phyloP scores from a whole-genome alignment of 306 rosid species.

The Purshia tridentata region DNA sequence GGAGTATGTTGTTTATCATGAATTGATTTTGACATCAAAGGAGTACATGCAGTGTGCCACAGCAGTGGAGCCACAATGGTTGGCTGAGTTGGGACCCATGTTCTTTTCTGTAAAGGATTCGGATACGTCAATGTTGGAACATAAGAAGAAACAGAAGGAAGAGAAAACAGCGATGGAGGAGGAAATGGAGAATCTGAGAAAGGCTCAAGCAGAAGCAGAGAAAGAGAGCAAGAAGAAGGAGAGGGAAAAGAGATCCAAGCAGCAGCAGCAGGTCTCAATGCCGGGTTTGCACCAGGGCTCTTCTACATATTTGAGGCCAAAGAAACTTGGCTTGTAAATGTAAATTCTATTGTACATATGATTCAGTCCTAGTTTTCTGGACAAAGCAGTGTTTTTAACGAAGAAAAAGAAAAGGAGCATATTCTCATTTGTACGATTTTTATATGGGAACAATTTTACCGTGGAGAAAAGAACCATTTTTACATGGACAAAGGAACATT shows the following conservation, averaged over 20 bases:
- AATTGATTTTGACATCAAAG: slow-evolving; percentile 71
- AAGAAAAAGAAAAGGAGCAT: not conserved
- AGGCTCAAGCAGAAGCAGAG: slow-evolving; percentile 71
- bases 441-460: too few species aligned
- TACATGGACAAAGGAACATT: too few species aligned
- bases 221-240: slow-evolving; percentile 52
- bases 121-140: slow-evolving; percentile 87
- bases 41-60: slow-evolving; percentile 99
- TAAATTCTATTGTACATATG: not conserved
- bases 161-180: slow-evolving; percentile 94
- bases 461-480: too few species aligned
- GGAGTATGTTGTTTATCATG: slow-evolving; percentile 86
- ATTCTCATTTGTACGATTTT: not conserved
- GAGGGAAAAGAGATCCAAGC: slow-evolving; percentile 58
- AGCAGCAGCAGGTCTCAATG: slow-evolving; percentile 68
- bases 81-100: slow-evolving; percentile 97
- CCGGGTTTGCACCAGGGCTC: slow-evolving; percentile 80
- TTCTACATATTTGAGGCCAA: slow-evolving; percentile 78
- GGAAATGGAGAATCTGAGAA: slow-evolving; percentile 93
- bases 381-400: not conserved
- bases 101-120: slow-evolving; percentile 96
- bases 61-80: slow-evolving; percentile 94
- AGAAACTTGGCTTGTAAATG: slow-evolving; percentile 71
- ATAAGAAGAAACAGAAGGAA: slow-evolving; percentile 84
- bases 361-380: not conserved